A percentile compares a stretch with the other conserved stretches of the same genome.
Evolutionary conservation across 345 rosid genomes (phyloP).

Genomic region (Hibiscus trionum): DNA sequence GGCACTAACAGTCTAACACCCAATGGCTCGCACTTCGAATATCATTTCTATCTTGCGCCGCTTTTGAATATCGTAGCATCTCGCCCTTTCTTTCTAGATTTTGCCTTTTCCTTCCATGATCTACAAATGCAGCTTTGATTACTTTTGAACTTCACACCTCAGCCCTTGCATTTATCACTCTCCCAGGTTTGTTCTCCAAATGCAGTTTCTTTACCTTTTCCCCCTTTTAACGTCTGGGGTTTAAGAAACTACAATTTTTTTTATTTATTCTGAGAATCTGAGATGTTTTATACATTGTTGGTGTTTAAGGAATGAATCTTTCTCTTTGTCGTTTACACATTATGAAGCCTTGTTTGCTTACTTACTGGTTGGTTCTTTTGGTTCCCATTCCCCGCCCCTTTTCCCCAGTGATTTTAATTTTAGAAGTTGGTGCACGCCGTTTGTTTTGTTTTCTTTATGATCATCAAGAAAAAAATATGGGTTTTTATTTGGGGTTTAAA

Average conservation of each 20-base stretch:
- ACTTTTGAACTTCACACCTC: not conserved
- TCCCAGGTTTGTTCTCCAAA: slow-evolving; percentile 2
- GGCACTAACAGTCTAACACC: not conserved
- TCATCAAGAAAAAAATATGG: not conserved
- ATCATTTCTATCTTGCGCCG: not conserved
- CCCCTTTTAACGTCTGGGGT: not conserved
- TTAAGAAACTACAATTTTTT: not conserved
- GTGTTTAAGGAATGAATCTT: not conserved
- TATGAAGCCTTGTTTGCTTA: not conserved
- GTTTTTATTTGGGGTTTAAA: not conserved
- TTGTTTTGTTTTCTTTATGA: not conserved
- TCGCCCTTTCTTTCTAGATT: not conserved
- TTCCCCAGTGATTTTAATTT: not conserved
- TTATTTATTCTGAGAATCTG: not conserved
- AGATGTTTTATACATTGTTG: not conserved
- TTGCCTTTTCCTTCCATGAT: not conserved
- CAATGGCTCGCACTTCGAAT: not conserved
- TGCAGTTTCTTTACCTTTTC: not conserved
- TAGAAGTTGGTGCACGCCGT: not conserved
- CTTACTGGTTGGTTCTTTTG: not conserved
- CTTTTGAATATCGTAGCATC: not conserved
- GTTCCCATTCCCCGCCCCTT: too few species aligned
- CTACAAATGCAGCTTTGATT: not conserved
- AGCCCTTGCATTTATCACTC: not conserved
- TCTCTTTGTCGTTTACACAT: not conserved